phyloP scores from a whole-genome alignment of 257 asterid species.

The Vinca minor region DNA sequence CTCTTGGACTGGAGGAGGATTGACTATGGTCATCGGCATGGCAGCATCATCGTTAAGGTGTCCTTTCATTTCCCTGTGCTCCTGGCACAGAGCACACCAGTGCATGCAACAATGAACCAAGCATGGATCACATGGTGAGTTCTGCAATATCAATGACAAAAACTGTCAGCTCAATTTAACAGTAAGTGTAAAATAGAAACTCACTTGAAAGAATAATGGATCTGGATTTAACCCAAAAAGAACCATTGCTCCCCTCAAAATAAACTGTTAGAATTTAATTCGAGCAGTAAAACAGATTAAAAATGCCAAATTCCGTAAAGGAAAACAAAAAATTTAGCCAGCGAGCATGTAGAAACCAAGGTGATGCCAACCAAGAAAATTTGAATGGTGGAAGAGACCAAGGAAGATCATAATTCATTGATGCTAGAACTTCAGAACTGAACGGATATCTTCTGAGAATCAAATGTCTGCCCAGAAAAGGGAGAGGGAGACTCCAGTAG shows the following conservation, averaged over 20 bases:
- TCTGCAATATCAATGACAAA: conserved; percentile 34
- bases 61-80: conserved; percentile 90
- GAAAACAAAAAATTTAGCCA: no score
- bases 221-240: neutral
- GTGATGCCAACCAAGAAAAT: neutral
- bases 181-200: neutral
- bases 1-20: conserved; percentile 82
- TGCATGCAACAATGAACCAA: conserved; percentile 92
- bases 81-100: conserved; percentile 98
- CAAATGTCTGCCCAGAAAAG: neutral
- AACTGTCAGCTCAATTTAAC: neutral
- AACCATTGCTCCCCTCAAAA: neutral
- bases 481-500: neutral
- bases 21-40: conserved; percentile 75
- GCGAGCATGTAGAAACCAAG: neutral
- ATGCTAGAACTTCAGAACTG: neutral
- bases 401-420: neutral
- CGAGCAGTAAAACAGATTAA: neutral
- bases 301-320: neutral
- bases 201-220: neutral
- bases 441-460: neutral
- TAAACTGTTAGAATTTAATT: neutral
- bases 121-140: conserved; percentile 96
- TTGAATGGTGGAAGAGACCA: neutral
- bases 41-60: conserved; percentile 57